Evolutionary conservation across 192 early-diverging fungal species (phyloP).

Genomic region (Mortierella claussenii): DNA sequence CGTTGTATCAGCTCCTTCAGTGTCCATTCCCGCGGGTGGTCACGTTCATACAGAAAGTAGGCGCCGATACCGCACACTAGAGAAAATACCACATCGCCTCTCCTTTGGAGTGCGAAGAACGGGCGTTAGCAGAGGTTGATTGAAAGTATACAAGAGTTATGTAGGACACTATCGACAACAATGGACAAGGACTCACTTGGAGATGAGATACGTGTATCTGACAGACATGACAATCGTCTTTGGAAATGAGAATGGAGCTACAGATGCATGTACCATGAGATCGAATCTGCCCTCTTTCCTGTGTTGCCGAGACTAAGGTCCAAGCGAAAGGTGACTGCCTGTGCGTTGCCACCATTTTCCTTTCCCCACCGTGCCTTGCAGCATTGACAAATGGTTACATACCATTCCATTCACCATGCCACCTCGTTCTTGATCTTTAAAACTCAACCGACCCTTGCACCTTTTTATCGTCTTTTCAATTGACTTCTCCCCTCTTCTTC

Average conservation of each 20-base stretch:
- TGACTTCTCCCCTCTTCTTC: background rate
- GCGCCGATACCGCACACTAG: slow-evolving; percentile 61
- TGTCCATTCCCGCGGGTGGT: slow-evolving; percentile 62
- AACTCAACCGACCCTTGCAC: too few species aligned
- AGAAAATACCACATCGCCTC: slow-evolving; percentile 65
- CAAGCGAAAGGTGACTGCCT: too few species aligned
- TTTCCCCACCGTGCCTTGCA: too few species aligned
- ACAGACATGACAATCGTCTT: slow-evolving; percentile 16
- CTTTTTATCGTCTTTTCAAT: background rate
- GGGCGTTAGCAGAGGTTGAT: background rate
- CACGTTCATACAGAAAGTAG: slow-evolving; percentile 65
- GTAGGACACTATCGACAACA: background rate
- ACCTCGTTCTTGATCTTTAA: too few species aligned
- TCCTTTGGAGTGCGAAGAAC: slow-evolving; percentile 32
- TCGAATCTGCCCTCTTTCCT: background rate
- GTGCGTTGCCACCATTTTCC: too few species aligned
- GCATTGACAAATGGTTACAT: too few species aligned
- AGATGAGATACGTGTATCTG: slow-evolving; percentile 40
- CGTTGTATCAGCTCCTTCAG: slow-evolving; percentile 57
- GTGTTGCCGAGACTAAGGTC: background rate
- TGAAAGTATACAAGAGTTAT: background rate
- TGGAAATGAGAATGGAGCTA: background rate
- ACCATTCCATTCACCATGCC: too few species aligned
- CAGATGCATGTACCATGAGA: background rate
- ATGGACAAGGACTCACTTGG: slow-evolving; percentile 20